Conservation (phyloP, 371 early-diverging fungal genomes). For the Mucor circinelloides region DNA sequence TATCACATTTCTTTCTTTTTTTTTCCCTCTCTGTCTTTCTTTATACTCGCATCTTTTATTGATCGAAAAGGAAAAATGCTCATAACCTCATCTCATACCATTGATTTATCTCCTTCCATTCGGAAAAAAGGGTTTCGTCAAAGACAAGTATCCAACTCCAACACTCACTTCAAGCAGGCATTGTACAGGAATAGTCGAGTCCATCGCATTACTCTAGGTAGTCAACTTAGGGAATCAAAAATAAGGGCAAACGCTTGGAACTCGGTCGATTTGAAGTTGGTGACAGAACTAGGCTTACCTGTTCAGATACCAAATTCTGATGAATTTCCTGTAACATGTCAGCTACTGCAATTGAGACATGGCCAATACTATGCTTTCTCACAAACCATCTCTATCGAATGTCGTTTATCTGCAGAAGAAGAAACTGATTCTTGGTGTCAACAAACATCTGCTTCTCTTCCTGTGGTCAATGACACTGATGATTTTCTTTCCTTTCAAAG, state of each 20-base stretch:
- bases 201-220: not conserved
- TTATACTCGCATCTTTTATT: too few relatives aligned
- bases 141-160: not conserved
- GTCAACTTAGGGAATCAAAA: not conserved
- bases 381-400: not conserved
- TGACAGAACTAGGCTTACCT: constrained; percentile 5
- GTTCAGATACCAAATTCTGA: not conserved
- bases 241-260: not conserved
- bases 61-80: not conserved
- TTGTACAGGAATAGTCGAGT: constrained; percentile 1
- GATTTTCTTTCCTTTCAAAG: not conserved
- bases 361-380: not conserved
- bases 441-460: not conserved
- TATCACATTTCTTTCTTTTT: not conserved
- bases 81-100: not conserved
- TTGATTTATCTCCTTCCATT: not conserved
- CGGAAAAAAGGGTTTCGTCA: not conserved
- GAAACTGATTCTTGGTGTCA: not conserved
- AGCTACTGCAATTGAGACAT: not conserved
- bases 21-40: not conserved
- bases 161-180: not conserved
- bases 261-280: not conserved
- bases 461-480: not conserved
- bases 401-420: not conserved
- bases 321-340: not conserved